A percentile compares a stretch with the other conserved stretches of the same genome.
phyloP scores from a whole-genome alignment of 1,284 basidiomycete species.

The Moesziomyces antarcticus region DNA sequence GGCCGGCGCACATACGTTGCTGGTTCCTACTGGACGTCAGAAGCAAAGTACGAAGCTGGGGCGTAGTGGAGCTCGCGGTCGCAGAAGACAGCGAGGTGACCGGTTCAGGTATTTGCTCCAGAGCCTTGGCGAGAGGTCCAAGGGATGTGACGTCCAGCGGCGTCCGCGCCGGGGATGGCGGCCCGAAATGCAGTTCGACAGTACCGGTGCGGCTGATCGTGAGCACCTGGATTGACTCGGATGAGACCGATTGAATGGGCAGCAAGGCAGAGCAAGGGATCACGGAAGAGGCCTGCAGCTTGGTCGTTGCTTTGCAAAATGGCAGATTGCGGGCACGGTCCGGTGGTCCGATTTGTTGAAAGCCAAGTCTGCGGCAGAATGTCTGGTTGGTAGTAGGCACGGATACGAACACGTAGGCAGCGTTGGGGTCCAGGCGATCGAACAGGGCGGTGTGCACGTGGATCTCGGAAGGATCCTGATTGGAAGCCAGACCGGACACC shows the following conservation, averaged over 20 bases:
- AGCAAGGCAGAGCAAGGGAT: conserved; percentile 6
- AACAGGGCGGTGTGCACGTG: conserved; percentile 16
- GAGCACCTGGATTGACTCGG: conserved; percentile 19
- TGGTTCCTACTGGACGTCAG: conserved; percentile 1
- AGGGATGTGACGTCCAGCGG: conserved; percentile 22
- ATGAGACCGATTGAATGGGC: conserved; percentile 4
- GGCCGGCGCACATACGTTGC: background rate
- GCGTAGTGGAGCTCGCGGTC: background rate
- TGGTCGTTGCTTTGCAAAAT: conserved; percentile 28
- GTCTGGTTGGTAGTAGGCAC: conserved; percentile 24
- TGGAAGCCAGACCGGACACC: conserved; percentile 1
- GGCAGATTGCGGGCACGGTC: conserved; percentile 16
- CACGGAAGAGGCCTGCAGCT: conserved; percentile 6
- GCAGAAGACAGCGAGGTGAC: conserved; percentile 1
- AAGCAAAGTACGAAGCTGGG: background rate
- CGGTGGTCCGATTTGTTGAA: conserved; percentile 10
- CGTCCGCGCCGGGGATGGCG: conserved; percentile 10
- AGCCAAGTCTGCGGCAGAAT: conserved; percentile 31
- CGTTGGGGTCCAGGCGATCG: conserved; percentile 7
- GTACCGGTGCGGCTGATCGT: conserved; percentile 5
- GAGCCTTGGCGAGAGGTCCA: conserved; percentile 5
- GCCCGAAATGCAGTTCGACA: conserved; percentile 28
- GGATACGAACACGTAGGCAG: conserved; percentile 27
- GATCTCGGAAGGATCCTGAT: background rate
- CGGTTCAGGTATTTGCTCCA: background rate